Percentiles rank a stretch among this genome's conserved stretches.
Conservation (phyloP, 106 monocot species). For the Platanthera guangdongensis region DNA sequence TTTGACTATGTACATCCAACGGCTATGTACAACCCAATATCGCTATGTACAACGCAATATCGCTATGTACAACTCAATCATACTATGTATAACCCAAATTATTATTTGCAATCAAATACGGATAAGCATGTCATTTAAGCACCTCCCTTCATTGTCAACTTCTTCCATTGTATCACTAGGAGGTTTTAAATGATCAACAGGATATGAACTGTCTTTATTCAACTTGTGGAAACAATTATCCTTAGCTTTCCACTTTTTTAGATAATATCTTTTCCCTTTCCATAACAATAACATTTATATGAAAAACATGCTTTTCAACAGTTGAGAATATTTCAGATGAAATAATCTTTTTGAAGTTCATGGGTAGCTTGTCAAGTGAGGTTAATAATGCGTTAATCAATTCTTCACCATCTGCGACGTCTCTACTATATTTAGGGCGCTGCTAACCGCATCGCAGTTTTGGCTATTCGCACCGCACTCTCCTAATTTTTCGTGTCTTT, state of each 20-base stretch:
- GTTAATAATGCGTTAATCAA: conserved; percentile 31
- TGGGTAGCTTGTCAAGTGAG: conserved; percentile 52
- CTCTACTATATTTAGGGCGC: conserved; percentile 12
- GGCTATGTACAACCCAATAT: too few relatives aligned
- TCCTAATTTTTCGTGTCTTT: too few relatives aligned
- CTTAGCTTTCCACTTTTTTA: conserved; percentile 40
- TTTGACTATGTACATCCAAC: too few relatives aligned
- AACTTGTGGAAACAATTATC: conserved; percentile 5
- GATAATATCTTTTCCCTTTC: conserved; percentile 41
- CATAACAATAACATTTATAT: conserved; percentile 15
- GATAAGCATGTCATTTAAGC: too few relatives aligned
- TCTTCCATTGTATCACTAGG: background rate
- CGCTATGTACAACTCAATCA: too few relatives aligned
- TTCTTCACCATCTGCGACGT: conserved; percentile 38
- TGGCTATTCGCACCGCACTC: too few relatives aligned
- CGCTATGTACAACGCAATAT: too few relatives aligned
- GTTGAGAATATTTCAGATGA: conserved; percentile 36
- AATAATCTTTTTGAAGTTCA: conserved; percentile 20
- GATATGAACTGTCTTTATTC: conserved; percentile 3
- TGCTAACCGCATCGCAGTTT: too few relatives aligned
- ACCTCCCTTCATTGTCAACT: background rate
- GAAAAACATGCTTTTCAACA: conserved; percentile 29
- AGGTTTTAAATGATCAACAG: conserved; percentile 2
- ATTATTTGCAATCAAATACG: too few relatives aligned
- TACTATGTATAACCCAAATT: too few relatives aligned